Percentiles rank a stretch among this genome's conserved stretches.
These are phyloP conservation scores for Coix lacrymajobi DNA, from an alignment of 176 grass and related monocot genomes.

Conservation along the genomic window DNA sequence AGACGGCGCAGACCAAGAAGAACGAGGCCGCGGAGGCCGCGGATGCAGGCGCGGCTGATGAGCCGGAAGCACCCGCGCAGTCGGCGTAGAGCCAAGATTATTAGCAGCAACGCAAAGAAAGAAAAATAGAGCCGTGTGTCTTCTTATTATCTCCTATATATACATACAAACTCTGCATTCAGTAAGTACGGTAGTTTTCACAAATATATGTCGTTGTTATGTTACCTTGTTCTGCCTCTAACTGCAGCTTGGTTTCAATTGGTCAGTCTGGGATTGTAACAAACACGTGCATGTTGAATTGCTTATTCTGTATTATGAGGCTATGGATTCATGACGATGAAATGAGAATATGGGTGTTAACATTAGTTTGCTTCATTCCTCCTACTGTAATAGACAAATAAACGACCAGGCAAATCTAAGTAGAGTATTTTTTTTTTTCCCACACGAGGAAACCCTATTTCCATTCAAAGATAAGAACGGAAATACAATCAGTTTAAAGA, in stretches of 20 bases:
- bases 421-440: too few species aligned
- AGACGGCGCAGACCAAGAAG: conserved; percentile 58
- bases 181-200: conserved; percentile 23
- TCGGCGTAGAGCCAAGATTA: conserved; percentile 20
- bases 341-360: background rate
- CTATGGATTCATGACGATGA: background rate
- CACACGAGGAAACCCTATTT: too few species aligned
- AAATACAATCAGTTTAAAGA: too few species aligned
- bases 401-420: too few species aligned
- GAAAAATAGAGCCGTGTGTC: background rate
- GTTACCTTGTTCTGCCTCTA: conserved; percentile 9
- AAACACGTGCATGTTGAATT: conserved; percentile 12
- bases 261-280: conserved; percentile 27
- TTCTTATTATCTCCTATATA: conserved; percentile 9
- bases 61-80: conserved; percentile 14
- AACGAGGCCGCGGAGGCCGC: conserved; percentile 26
- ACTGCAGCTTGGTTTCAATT: conserved; percentile 36
- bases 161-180: background rate
- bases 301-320: conserved; percentile 7
- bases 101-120: conserved; percentile 13
- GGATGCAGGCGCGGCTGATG: background rate
- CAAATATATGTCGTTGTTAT: conserved; percentile 8
- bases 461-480: too few species aligned
- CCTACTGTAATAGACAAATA: too few species aligned
- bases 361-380: background rate